These are phyloP conservation scores for Gillenia trifoliata DNA, from an alignment of 306 rosid species.

Conservation along the genomic window DNA sequence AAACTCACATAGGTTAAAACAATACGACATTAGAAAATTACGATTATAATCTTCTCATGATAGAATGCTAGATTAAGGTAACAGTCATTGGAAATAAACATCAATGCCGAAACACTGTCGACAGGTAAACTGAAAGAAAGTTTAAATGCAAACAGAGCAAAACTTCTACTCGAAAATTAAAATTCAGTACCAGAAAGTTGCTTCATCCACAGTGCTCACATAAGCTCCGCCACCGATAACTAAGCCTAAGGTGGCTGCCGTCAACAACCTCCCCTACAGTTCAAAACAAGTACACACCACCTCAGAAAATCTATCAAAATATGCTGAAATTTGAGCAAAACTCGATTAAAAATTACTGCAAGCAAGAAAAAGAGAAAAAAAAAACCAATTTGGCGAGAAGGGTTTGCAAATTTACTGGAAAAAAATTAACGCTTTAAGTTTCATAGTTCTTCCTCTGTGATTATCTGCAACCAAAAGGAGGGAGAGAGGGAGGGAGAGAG, in stretches of 20 bases:
- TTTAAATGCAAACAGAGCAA: background rate
- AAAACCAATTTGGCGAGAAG: background rate
- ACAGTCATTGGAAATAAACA: background rate
- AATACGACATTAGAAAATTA: background rate
- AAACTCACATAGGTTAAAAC: background rate
- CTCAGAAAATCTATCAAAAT: constrained; percentile 3
- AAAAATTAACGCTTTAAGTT: background rate
- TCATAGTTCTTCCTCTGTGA: background rate
- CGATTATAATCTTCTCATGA: background rate
- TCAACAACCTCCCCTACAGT: constrained; percentile 70
- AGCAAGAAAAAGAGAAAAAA: background rate
- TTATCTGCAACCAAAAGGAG: background rate
- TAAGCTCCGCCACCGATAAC: constrained; percentile 94
- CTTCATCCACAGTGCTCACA: constrained; percentile 97
- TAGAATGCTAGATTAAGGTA: background rate
- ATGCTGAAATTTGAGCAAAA: background rate
- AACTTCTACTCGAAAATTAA: constrained; percentile 26
- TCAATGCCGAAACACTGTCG: background rate
- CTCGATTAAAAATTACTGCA: background rate
- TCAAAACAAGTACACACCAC: constrained; percentile 23
- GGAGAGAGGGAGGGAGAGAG: background rate
- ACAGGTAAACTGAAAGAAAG: background rate
- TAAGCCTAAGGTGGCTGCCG: constrained; percentile 81
- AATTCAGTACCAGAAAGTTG: constrained; percentile 93
- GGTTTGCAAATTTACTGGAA: background rate